Evolutionary conservation across 1,139 yeast species (phyloP).

Genomic region (Kodamaea fungicola): DNA sequence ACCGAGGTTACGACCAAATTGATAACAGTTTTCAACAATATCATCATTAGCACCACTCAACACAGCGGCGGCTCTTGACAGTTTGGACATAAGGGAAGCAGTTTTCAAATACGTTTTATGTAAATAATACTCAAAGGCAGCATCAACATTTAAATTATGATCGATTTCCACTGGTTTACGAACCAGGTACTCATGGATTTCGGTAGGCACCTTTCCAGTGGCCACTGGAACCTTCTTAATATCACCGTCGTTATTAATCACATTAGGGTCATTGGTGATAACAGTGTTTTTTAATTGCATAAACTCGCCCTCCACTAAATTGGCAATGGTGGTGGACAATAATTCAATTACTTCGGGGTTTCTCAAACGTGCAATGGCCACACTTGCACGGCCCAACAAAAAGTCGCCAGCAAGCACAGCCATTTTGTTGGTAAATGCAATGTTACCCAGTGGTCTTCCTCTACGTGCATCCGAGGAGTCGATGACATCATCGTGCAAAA

Average conservation of each 20-base stretch:
- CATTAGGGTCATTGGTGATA: conserved; percentile 41
- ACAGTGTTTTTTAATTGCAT: conserved; percentile 97
- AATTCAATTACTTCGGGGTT: conserved; percentile 97
- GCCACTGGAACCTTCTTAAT: conserved; percentile 53
- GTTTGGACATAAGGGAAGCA: conserved; percentile 92
- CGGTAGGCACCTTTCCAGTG: conserved; percentile 61
- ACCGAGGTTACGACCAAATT: conserved; percentile 90
- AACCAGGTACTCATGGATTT: conserved; percentile 60
- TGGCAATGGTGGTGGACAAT: conserved; percentile 92
- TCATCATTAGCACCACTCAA: conserved; percentile 77
- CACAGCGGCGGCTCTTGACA: conserved; percentile 90
- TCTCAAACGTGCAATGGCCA: conserved; percentile 85
- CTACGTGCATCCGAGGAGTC: conserved; percentile 90
- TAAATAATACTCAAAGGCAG: conserved; percentile 89
- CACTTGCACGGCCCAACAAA: conserved; percentile 91
- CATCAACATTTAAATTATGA: conserved; percentile 69
- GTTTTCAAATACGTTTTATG: conserved; percentile 96
- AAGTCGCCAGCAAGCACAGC: conserved; percentile 97
- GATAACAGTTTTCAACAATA: conserved; percentile 79
- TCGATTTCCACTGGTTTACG: conserved; percentile 40
- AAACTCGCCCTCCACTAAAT: conserved; percentile 95
- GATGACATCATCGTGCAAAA: conserved; percentile 95
- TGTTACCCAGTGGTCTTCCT: conserved; percentile 87
- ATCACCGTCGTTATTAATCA: conserved; percentile 48
- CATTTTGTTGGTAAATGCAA: conserved; percentile 95